Evolutionary conservation across 2,329 filamentous ascomycete species (phyloP).

Genomic region (Chaetomium globosum): DNA sequence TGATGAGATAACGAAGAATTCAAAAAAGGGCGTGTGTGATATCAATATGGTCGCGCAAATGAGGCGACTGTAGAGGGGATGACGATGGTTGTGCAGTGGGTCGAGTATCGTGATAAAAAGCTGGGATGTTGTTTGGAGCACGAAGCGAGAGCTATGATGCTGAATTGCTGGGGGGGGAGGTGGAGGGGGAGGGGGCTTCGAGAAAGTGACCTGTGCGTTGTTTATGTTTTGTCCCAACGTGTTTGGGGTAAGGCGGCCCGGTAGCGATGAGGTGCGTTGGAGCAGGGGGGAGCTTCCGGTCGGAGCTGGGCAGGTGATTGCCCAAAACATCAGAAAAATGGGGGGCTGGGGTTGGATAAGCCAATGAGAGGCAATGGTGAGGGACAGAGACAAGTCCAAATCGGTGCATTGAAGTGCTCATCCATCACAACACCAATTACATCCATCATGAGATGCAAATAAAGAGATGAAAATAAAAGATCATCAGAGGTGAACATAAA

Average conservation of each 20-base stretch:
- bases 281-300: constrained; percentile 1
- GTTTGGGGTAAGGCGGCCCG: constrained; percentile 27
- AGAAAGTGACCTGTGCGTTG: constrained; percentile 38
- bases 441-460: too few relatives aligned
- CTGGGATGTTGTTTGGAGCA: constrained; percentile 10
- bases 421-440: neutral
- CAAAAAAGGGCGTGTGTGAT: constrained; percentile 30
- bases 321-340: constrained; percentile 21
- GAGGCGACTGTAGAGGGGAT: constrained; percentile 41
- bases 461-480: too few relatives aligned
- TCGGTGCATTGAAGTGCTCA: neutral
- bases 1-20: constrained; percentile 34
- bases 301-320: constrained; percentile 13
- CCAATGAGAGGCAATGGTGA: constrained; percentile 17
- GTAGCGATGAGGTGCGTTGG: neutral
- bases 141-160: constrained; percentile 18
- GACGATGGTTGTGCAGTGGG: constrained; percentile 30
- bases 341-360: constrained; percentile 25
- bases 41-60: constrained; percentile 41
- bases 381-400: neutral
- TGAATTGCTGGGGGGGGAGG: constrained; percentile 13
- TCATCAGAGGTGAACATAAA: too few relatives aligned
- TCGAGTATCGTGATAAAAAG: neutral
- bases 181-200: constrained; percentile 23
- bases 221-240: constrained; percentile 42